phyloP scores from a whole-genome alignment of 129 eudicot species.

The Saposhnikovia divaricata region DNA sequence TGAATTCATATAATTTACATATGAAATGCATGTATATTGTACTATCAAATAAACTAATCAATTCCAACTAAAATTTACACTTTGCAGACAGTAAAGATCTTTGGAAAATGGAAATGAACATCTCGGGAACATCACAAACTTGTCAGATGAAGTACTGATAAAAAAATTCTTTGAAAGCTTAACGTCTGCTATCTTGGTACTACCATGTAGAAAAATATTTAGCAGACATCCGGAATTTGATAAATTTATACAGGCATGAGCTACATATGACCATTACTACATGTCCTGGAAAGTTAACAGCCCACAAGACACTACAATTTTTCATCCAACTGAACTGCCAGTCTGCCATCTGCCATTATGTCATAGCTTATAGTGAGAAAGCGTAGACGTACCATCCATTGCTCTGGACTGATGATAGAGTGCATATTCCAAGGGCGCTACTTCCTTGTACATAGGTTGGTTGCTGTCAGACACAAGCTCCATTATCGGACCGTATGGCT shows the following conservation, averaged over 20 bases:
- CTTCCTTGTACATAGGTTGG: conserved; percentile 36
- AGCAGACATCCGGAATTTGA: background rate
- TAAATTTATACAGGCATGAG: background rate
- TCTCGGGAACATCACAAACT: background rate
- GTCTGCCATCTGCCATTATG: background rate
- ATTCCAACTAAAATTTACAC: background rate
- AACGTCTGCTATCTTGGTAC: background rate
- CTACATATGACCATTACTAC: background rate
- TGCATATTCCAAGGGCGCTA: conserved; percentile 30
- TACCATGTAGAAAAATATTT: background rate
- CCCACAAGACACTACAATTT: background rate
- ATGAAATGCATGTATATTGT: background rate
- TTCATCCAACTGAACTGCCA: background rate
- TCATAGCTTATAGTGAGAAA: conserved; percentile 30
- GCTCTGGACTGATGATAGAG: conserved; percentile 26
- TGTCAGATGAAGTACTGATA: background rate
- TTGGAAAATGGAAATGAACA: background rate
- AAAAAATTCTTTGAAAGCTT: background rate
- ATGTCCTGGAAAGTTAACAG: background rate
- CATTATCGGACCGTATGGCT: conserved; percentile 32
- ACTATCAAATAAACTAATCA: background rate
- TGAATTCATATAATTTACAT: background rate
- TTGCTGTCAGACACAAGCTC: conserved; percentile 28
- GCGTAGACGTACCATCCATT: conserved; percentile 33
- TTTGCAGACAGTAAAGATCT: background rate